Conservation (phyloP, 805 yeast species). For the Hanseniaspora thailandica region DNA sequence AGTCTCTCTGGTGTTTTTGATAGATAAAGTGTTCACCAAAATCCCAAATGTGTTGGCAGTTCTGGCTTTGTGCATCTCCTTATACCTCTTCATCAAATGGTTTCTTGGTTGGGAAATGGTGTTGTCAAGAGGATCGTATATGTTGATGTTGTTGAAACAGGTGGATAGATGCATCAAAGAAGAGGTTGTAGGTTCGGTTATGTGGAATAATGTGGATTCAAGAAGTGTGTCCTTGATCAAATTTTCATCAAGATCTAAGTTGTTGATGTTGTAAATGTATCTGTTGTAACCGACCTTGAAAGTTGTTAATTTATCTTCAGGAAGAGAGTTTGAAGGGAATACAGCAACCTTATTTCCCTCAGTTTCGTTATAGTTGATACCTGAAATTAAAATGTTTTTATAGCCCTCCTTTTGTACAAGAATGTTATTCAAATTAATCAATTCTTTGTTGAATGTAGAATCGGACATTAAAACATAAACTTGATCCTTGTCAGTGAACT, state of each 20-base stretch:
- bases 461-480: conserved; percentile 62
- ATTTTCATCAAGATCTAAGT: neutral
- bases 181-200: conserved; percentile 67
- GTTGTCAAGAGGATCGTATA: conserved; percentile 32
- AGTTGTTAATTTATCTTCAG: neutral
- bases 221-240: conserved; percentile 23
- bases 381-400: conserved; percentile 19
- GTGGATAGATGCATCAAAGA: conserved; percentile 66
- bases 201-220: conserved; percentile 53
- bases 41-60: conserved; percentile 88
- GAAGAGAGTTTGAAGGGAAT: neutral
- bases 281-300: conserved; percentile 8
- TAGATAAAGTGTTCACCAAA: conserved; percentile 76
- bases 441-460: conserved; percentile 46
- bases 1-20: conserved; percentile 59
- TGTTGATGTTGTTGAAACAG: conserved; percentile 45
- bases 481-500: conserved; percentile 32
- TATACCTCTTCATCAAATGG: conserved; percentile 70
- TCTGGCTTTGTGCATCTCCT: conserved; percentile 77
- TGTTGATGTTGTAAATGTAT: conserved; percentile 7
- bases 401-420: conserved; percentile 27
- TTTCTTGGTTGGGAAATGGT: conserved; percentile 67
- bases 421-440: conserved; percentile 32
- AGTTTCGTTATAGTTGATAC: conserved; percentile 33
- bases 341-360: conserved; percentile 22